These are phyloP conservation scores for Senna tora DNA, from an alignment of 306 rosid genomes.

Conservation along the genomic window DNA sequence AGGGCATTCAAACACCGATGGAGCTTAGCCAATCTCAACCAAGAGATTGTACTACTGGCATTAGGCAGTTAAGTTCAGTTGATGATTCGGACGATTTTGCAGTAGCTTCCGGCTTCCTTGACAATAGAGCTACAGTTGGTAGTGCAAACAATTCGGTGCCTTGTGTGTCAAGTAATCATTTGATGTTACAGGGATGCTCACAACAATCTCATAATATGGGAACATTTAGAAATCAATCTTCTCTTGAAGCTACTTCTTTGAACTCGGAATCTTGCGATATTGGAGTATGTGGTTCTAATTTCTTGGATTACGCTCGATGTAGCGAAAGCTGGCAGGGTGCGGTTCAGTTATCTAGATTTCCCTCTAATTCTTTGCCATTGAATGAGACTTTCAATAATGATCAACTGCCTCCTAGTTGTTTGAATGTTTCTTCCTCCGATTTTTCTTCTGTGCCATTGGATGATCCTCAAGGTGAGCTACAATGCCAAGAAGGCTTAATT, in stretches of 20 bases:
- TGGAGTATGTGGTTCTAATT: constrained; percentile 48
- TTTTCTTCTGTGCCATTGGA: constrained; percentile 58
- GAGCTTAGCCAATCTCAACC: constrained; percentile 64
- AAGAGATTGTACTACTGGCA: constrained; percentile 44
- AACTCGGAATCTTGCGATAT: constrained; percentile 49
- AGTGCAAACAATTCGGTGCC: constrained; percentile 46
- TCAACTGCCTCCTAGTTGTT: constrained; percentile 49
- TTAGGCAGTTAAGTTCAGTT: constrained; percentile 49
- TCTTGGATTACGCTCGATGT: constrained; percentile 58
- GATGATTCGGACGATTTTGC: constrained; percentile 53
- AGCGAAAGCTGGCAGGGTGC: constrained; percentile 62
- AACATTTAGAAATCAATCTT: constrained; percentile 49
- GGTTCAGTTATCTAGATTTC: constrained; percentile 53
- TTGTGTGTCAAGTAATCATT: constrained; percentile 43
- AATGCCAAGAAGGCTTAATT: constrained; percentile 57
- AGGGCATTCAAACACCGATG: constrained; percentile 56
- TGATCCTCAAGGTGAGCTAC: constrained; percentile 44
- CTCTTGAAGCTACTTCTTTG: constrained; percentile 45
- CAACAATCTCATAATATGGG: constrained; percentile 39
- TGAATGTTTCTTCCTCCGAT: constrained; percentile 47
- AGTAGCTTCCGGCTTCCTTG: constrained; percentile 48
- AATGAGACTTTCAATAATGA: constrained; percentile 47
- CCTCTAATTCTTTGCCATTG: constrained; percentile 53
- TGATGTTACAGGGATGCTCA: constrained; percentile 59
- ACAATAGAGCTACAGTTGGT: constrained; percentile 42